phyloP scores from a whole-genome alignment of 495 filamentous ascomycete genomes.

The Neurospora intermedia region DNA sequence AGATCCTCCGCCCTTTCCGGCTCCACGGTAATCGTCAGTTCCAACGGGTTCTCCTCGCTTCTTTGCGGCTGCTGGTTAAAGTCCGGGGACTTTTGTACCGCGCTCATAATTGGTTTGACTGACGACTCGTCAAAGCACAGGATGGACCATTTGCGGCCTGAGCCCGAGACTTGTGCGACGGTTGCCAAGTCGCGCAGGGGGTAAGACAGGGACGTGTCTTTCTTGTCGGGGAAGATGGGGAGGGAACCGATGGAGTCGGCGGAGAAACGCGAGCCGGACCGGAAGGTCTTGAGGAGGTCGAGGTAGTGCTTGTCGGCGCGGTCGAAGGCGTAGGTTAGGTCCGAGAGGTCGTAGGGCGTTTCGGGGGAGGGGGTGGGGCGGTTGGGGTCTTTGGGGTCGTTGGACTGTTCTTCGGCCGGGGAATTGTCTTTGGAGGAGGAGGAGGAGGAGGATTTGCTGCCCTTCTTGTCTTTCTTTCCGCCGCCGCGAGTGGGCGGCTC shows the following conservation, averaged over 20 bases:
- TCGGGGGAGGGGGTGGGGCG: conserved; percentile 21
- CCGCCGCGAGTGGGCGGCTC: background rate
- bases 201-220: conserved; percentile 29
- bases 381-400: conserved; percentile 3
- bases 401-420: conserved; percentile 1
- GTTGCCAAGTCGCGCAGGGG: conserved; percentile 64
- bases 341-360: conserved; percentile 60
- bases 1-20: conserved; percentile 49
- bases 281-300: conserved; percentile 54
- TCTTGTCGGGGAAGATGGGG: conserved; percentile 48
- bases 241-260: conserved; percentile 54
- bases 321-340: conserved; percentile 49
- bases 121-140: conserved; percentile 46
- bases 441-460: too few relatives aligned
- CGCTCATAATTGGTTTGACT: conserved; percentile 59
- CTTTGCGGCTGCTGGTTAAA: conserved; percentile 66
- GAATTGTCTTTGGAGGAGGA: background rate
- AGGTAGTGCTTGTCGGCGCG: conserved; percentile 45
- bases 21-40: conserved; percentile 64
- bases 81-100: conserved; percentile 51
- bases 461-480: background rate
- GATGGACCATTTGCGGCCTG: conserved; percentile 54
- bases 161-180: conserved; percentile 61
- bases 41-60: conserved; percentile 54
- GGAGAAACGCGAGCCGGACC: conserved; percentile 52